phyloP scores from a whole-genome alignment of 768 basidiomycete genomes.

The Kwoniella heveanensis region DNA sequence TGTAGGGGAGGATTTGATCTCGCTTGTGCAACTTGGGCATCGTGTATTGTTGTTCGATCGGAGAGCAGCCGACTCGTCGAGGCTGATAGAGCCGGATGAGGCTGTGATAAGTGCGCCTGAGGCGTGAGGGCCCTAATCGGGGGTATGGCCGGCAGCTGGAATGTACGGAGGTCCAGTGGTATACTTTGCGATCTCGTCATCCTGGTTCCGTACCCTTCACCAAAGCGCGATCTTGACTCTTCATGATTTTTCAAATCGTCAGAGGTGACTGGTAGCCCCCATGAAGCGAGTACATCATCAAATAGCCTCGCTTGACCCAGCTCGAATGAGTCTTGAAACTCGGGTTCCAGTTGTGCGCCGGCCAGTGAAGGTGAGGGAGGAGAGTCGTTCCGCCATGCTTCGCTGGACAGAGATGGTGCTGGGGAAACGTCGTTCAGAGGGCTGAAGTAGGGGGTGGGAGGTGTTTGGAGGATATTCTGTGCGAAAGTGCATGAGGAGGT shows the following conservation, averaged over 20 bases:
- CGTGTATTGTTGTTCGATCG: not conserved
- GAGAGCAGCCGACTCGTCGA: slow-evolving; percentile 7
- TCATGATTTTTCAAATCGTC: not conserved
- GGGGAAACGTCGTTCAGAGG: not conserved
- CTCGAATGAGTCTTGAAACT: slow-evolving; percentile 9
- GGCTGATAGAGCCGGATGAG: not conserved
- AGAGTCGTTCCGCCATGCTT: not conserved
- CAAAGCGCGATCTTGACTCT: not conserved
- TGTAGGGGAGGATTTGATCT: too few relatives aligned
- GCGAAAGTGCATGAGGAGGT: too few relatives aligned
- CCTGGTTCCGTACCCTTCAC: not conserved
- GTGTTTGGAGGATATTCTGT: not conserved
- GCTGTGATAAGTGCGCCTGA: not conserved
- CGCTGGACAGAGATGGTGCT: not conserved
- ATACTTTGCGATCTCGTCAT: not conserved
- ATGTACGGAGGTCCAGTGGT: not conserved
- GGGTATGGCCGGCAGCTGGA: too few relatives aligned
- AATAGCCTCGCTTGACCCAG: slow-evolving; percentile 10
- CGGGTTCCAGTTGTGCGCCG: not conserved
- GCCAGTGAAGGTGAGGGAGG: not conserved
- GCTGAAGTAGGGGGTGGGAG: slow-evolving; percentile 6
- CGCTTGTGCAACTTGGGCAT: too few relatives aligned
- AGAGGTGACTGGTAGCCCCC: slow-evolving; percentile 7
- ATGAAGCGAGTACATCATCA: slow-evolving; percentile 16
- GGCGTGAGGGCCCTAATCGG: too few relatives aligned